Percentiles rank a stretch among this genome's conserved stretches.
Evolutionary conservation across 345 rosid species (phyloP).

Genomic region (Dovyalis caffra): DNA sequence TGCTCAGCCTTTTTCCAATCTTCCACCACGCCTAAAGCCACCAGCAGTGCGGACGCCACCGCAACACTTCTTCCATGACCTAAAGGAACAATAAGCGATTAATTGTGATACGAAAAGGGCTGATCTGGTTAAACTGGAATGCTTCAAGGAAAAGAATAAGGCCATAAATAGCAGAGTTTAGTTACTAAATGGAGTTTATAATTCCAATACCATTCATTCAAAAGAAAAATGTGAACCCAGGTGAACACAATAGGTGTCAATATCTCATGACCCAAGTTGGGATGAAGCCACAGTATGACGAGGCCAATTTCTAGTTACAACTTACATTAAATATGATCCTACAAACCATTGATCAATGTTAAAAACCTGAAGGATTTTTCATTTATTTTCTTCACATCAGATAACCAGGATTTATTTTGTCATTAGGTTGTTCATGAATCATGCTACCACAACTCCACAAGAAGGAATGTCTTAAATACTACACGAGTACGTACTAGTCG

Average conservation of each 20-base stretch:
- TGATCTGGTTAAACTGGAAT: background rate
- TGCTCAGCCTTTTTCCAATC: conserved; percentile 69
- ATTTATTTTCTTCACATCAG: background rate
- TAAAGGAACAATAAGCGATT: conserved; percentile 12
- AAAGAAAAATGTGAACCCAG: background rate
- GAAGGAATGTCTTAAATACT: background rate
- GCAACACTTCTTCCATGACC: conserved; percentile 86
- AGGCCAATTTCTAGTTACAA: background rate
- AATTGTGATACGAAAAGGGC: background rate
- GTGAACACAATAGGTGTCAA: background rate
- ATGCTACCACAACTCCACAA: background rate
- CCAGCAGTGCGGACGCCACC: conserved; percentile 58
- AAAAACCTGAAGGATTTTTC: background rate
- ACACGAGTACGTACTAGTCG: no score
- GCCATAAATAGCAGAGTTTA: background rate
- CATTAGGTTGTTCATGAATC: background rate
- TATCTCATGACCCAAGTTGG: background rate
- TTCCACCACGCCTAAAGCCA: conserved; percentile 54
- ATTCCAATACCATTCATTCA: background rate
- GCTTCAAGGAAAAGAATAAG: background rate
- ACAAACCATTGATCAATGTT: background rate
- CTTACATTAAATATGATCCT: background rate
- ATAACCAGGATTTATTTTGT: background rate
- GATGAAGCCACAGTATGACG: background rate
- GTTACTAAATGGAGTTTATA: background rate